Base-by-base conservation (phyloP, 768 basidiomycete species). In the Phlebiopsis gigantea region DNA sequence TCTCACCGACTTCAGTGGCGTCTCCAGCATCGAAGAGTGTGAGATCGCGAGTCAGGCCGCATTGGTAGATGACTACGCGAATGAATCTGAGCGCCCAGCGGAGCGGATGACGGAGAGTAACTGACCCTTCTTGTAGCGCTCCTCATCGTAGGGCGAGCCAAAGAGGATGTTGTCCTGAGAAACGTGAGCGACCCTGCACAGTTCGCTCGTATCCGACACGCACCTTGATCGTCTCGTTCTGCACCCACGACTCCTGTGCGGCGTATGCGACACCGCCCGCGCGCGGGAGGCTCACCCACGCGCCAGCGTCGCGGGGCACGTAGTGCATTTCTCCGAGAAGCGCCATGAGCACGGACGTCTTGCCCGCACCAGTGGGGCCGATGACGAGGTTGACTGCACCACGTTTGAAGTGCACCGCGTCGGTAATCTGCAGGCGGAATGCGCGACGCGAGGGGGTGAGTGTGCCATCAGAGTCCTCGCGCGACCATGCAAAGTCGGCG, bases 161-260 rank as follows among this genome's bases (percentile, higher is more conserved):
- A 81, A 81, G 2, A 80, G 53, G 43, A 81, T 79, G 56, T 81
- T 81, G 17, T 78, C 73, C 71, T 72, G 10, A 2, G 21, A 28
- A 6, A 34, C 22, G 1, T 17, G 6, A 26, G 25, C 7, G 4
- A 28, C 34, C n/a, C 30, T 10, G 45, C 19, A n/a, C 25, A 50
- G 29, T 17, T 14, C 46, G 22, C 21, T 14, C 46, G 22, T 53
- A 81, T 10, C 84, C 65, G 71, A 81, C 84, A 9, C 34, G 12
- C 12, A 39, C 34, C 66, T 72, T 74, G 46, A 90, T 87, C 0
- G 87, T 89, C 55, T 85, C 86, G 61, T 88, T 91, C 68, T 85
- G 80, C 2, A 91, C 85, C 89, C 89, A 94, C 4, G 86, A 82
- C 65, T 91, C 88, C 66, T 94, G 91, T 4, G 85, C 85, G 4